Percentiles rank a stretch among this genome's conserved stretches.
These are phyloP conservation scores for Lasiodiplodia citricola DNA, from an alignment of 2,329 filamentous ascomycete genomes.

Conservation along the genomic window DNA sequence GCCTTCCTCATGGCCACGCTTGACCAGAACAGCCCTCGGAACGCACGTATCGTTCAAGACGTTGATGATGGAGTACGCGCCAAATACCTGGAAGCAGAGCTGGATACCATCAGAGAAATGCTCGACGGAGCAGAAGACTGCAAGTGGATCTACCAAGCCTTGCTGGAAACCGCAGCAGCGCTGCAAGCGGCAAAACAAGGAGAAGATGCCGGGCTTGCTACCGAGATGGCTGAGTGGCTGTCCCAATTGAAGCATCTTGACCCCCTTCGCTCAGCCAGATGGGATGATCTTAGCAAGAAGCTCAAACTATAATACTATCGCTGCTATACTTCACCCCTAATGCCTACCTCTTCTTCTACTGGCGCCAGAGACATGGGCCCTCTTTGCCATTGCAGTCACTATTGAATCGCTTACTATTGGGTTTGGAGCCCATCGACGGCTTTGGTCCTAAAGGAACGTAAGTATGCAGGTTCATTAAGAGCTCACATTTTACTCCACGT, in stretches of 20 bases:
- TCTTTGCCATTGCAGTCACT: not conserved
- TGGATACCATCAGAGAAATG: conserved; percentile 75
- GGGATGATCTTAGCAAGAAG: conserved; percentile 61
- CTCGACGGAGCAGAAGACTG: conserved; percentile 70
- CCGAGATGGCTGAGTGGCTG: conserved; percentile 61
- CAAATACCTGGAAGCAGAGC: conserved; percentile 69
- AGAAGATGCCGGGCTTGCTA: conserved; percentile 58
- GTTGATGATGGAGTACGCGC: conserved; percentile 67
- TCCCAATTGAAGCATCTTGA: conserved; percentile 71
- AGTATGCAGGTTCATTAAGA: not conserved
- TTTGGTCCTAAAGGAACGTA: not conserved
- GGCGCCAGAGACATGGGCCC: not conserved
- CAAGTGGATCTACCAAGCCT: conserved; percentile 89
- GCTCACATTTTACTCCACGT: not conserved
- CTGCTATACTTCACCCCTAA: not conserved
- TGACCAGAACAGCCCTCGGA: conserved; percentile 57
- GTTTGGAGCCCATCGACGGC: not conserved
- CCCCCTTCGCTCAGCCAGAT: conserved; percentile 74
- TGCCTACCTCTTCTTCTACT: not conserved
- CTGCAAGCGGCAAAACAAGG: not conserved
- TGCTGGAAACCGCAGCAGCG: conserved; percentile 73
- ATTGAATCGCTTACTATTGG: not conserved
- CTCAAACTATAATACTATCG: conserved; percentile 14
- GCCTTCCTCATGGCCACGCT: conserved; percentile 77
- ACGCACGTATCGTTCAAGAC: conserved; percentile 67